Conservation (phyloP, 768 basidiomycete species). For the Boletus reticulatus region DNA sequence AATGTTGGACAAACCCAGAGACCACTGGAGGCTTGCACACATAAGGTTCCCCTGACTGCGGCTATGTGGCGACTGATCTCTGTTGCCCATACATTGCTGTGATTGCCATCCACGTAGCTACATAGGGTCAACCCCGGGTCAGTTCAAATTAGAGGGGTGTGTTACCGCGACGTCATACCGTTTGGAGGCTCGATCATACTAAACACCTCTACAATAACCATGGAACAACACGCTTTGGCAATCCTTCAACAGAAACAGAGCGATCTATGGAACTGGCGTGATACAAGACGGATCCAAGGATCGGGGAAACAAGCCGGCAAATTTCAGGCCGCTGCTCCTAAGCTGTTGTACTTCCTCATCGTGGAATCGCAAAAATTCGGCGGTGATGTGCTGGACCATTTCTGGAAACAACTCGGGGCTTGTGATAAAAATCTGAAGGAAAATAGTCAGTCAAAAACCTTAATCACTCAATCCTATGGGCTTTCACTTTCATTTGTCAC, state of each 20-base stretch:
- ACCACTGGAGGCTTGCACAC: too few species aligned
- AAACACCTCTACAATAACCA: too few species aligned
- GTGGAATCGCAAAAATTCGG: conserved; percentile 1
- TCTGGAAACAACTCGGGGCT: conserved; percentile 1
- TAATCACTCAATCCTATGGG: background rate
- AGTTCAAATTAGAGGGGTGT: too few species aligned
- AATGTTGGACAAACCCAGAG: too few species aligned
- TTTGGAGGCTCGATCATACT: too few species aligned
- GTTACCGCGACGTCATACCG: too few species aligned
- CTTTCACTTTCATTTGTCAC: background rate
- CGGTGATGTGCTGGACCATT: background rate
- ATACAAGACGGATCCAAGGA: background rate
- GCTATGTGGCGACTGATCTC: too few species aligned
- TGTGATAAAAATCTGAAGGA: background rate
- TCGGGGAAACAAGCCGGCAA: background rate
- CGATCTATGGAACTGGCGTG: background rate
- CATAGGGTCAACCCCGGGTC: too few species aligned
- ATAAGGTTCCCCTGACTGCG: too few species aligned
- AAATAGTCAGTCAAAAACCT: background rate
- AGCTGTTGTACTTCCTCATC: background rate
- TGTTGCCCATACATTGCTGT: too few species aligned
- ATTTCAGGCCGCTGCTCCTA: background rate
- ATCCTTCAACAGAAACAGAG: background rate
- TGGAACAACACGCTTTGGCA: conserved; percentile 1
- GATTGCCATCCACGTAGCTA: too few species aligned